Base-by-base conservation (phyloP, 768 basidiomycete species). In the Mycena kentingensis region DNA sequence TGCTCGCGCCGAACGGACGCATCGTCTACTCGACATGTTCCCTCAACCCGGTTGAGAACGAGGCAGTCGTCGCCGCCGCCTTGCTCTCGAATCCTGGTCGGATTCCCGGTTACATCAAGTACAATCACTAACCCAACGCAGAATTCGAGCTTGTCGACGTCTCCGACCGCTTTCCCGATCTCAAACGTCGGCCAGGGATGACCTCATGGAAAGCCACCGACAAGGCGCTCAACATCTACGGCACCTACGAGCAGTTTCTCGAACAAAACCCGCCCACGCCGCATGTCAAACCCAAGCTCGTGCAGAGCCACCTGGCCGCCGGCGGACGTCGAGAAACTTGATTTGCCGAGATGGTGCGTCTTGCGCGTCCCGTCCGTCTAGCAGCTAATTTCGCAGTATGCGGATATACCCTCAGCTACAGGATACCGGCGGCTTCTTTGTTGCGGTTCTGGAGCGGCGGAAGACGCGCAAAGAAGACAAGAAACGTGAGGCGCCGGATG, bases 21-120 rank as follows among this genome's bases (percentile, higher is more conserved):
- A 88, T 98, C 55, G 95, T 98, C 16, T 99, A 98, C 67, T 98
- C 97, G 5, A 99, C 97, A 0, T 98, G 97, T 64, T 98, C 95
- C 0, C 75, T 98, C 59, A 98, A 98, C 67, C 97, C 97, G 1
- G 80, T 93, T 12, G 97, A 99, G 71, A 98, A 99, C 66, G 97
- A 99, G 68, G 93, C 97, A 7, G 96, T 98, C 55, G 76, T 98
- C 28, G 88, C 91, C 1, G 86, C 89, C 37, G 93, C 91, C 0
- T 76, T 98, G 31, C 82, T 81, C 53, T 68, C 76, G 1, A 82
- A 87, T 54, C 79, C 83, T 21, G 90, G 93, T 88, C 35, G 31
- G 75, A 66, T 34, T 6, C 11, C 5, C 10, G 21, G 7, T 16
- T 18, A 22, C 25, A 25, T 28, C 37, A 46, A 25, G 16, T 22